phyloP scores from a whole-genome alignment of 257 asterid species.

The Penstemon barbatus region DNA sequence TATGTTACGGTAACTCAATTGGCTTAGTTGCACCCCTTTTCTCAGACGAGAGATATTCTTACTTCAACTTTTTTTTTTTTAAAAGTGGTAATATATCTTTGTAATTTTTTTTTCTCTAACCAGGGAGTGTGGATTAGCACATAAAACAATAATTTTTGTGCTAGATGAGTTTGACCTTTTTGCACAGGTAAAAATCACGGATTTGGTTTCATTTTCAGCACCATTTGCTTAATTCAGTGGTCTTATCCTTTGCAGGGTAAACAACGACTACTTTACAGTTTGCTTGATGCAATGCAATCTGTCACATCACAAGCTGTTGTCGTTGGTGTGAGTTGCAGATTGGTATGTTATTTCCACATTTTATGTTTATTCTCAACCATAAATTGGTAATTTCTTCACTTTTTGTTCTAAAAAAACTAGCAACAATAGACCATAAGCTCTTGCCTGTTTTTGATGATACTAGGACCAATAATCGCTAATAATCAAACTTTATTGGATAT shows the following conservation, averaged over 20 bases:
- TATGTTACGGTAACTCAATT: constrained; percentile 67
- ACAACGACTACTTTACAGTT: constrained; percentile 81
- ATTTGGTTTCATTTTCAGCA: constrained; percentile 14
- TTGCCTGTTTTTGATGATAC: constrained; percentile 16
- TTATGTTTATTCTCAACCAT: neutral
- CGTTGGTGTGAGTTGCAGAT: constrained; percentile 86
- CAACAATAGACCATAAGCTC: neutral
- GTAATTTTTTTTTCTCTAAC: constrained; percentile 11
- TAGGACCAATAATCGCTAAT: constrained; percentile 11
- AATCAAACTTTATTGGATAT: constrained; percentile 22
- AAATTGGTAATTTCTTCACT: constrained; percentile 7
- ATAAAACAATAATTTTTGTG: constrained; percentile 81
- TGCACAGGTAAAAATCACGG: constrained; percentile 64
- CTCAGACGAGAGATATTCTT: neutral
- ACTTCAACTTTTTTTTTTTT: constrained; percentile 11
- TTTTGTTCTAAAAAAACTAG: constrained; percentile 3
- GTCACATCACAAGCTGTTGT: constrained; percentile 92
- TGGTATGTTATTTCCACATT: constrained; percentile 54
- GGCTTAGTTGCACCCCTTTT: constrained; percentile 17
- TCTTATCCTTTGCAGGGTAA: constrained; percentile 66
- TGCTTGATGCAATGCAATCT: constrained; percentile 97
- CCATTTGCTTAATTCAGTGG: constrained; percentile 10
- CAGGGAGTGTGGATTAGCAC: constrained; percentile 97
- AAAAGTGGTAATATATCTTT: constrained; percentile 12
- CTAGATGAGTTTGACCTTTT: constrained; percentile 95